phyloP scores from a whole-genome alignment of 2,329 filamentous ascomycete species.

The Neurospora sp. region DNA sequence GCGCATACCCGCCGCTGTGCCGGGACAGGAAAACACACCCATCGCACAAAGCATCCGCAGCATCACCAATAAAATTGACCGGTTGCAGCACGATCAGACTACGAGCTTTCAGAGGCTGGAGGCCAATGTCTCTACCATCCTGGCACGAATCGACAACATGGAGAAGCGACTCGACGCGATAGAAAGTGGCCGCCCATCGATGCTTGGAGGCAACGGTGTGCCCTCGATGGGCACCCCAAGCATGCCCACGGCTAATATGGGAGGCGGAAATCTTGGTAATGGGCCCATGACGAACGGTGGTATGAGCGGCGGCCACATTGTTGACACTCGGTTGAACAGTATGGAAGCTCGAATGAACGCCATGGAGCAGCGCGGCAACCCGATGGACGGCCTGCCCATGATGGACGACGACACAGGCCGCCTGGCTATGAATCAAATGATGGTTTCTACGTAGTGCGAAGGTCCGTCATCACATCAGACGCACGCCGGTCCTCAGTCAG shows the following conservation, averaged over 20 bases:
- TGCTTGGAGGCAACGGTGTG: conserved; percentile 16
- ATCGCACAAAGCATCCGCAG: conserved; percentile 47
- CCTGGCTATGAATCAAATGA: conserved; percentile 11
- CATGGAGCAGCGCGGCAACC: conserved; percentile 16
- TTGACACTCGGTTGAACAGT: conserved; percentile 18
- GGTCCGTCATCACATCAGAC: not conserved
- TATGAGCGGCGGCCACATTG: conserved; percentile 14
- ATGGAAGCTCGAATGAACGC: conserved; percentile 18
- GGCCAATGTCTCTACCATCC: conserved; percentile 28
- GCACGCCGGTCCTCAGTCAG: not conserved
- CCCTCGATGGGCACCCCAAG: conserved; percentile 16
- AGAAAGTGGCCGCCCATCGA: conserved; percentile 11
- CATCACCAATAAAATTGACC: conserved; percentile 49
- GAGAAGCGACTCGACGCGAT: conserved; percentile 27
- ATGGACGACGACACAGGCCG: conserved; percentile 19
- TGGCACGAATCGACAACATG: conserved; percentile 45
- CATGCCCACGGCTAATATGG: conserved; percentile 21
- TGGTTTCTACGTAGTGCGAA: not conserved
- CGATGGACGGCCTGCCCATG: conserved; percentile 18
- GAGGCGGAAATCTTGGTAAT: conserved; percentile 15
- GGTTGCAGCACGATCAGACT: conserved; percentile 44
- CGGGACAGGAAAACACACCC: conserved; percentile 47
- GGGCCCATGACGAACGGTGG: conserved; percentile 17
- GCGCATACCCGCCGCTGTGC: conserved; percentile 41
- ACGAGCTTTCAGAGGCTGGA: conserved; percentile 43